Evolutionary conservation across 73 alveolate species (phyloP).

Genomic region (Symbiodinium pilosum): DNA sequence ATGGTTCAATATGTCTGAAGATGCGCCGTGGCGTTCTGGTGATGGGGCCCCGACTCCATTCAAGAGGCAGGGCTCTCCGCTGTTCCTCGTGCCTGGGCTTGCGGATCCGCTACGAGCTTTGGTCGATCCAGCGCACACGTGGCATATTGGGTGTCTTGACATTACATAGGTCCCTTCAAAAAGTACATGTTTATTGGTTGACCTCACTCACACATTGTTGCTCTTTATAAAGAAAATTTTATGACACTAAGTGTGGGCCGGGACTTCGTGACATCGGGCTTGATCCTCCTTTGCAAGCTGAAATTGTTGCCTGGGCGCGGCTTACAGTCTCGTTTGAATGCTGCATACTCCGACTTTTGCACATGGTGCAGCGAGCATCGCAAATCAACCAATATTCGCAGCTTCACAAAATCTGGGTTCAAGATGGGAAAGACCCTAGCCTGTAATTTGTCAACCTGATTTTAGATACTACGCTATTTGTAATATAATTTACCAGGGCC

Average conservation of each 20-base stretch:
- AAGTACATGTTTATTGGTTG: no score
- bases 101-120: neutral
- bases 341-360: neutral
- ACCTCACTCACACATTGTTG: no score
- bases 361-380: neutral
- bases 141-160: constrained; percentile 90
- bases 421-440: constrained; percentile 22
- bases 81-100: constrained; percentile 8
- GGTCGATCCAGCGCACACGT: constrained; percentile 63
- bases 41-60: neutral
- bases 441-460: neutral
- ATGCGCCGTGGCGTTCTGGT: neutral
- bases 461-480: neutral
- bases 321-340: neutral
- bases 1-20: neutral
- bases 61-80: neutral
- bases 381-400: neutral
- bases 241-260: constrained; percentile 44
- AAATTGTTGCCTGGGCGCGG: neutral
- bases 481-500: neutral
- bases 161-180: neutral
- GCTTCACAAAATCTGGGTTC: neutral
- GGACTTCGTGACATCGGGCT: constrained; percentile 16
- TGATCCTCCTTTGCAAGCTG: constrained; percentile 9
- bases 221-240: neutral